Conservation (phyloP, 495 filamentous ascomycete genomes). For the Hyaloscypha bicolor region DNA sequence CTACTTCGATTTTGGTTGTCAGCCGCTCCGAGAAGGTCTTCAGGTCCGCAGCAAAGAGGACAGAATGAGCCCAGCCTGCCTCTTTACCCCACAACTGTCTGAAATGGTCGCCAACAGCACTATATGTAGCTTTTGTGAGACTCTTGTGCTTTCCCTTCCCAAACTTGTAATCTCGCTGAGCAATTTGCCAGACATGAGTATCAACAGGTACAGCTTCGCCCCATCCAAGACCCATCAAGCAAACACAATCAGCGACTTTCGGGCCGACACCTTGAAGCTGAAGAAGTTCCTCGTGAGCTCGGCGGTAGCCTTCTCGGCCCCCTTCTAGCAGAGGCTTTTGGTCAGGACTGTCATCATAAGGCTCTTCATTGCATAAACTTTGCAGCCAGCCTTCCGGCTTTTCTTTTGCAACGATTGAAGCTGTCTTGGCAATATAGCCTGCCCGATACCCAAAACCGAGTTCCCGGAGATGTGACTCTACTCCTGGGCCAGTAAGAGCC, state of each 20-base stretch:
- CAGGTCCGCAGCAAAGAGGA: slow-evolving; percentile 93
- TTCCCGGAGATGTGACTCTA: slow-evolving; percentile 76
- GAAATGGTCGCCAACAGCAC: slow-evolving; percentile 88
- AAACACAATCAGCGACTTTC: slow-evolving; percentile 96
- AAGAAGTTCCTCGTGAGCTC: slow-evolving; percentile 81
- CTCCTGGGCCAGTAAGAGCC: slow-evolving; percentile 64
- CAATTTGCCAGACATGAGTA: slow-evolving; percentile 99
- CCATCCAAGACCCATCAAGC: slow-evolving; percentile 97
- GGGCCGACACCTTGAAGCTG: slow-evolving; percentile 85
- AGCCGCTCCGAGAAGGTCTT: slow-evolving; percentile 76
- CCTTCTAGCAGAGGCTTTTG: slow-evolving; percentile 60
- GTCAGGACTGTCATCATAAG: slow-evolving; percentile 34
- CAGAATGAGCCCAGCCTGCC: slow-evolving; percentile 96
- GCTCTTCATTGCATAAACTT: slow-evolving; percentile 72
- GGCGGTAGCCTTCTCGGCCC: slow-evolving; percentile 61
- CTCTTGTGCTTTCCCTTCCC: slow-evolving; percentile 83
- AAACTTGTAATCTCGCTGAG: slow-evolving; percentile 92
- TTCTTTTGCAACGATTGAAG: slow-evolving; percentile 68
- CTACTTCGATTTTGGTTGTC: slow-evolving; percentile 51
- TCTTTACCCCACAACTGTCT: slow-evolving; percentile 89
- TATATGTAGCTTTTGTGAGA: slow-evolving; percentile 84
- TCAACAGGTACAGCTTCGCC: slow-evolving; percentile 93
- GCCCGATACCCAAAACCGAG: slow-evolving; percentile 96
- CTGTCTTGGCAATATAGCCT: slow-evolving; percentile 86
- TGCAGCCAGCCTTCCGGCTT: slow-evolving; percentile 75